Conservation (phyloP, 176 grass and related monocot genomes). For the Avena atlantica region DNA sequence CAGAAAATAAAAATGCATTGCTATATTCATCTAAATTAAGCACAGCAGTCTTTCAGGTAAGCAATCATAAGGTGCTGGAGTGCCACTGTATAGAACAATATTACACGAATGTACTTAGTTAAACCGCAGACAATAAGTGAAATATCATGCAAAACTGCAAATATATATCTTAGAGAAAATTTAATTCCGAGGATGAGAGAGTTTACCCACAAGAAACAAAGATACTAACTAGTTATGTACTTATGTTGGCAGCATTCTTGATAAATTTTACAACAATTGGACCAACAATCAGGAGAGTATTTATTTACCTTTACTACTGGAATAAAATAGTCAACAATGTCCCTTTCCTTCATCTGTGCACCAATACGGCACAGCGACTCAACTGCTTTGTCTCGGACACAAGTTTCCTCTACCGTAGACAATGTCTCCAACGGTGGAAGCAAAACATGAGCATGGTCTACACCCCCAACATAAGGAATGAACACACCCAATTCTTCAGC, state of each 20-base stretch:
- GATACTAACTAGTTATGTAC: not conserved
- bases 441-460: no score
- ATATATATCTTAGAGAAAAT: slow-evolving; percentile 25
- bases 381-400: no score
- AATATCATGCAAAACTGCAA: not conserved
- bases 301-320: slow-evolving; percentile 73
- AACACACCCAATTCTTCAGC: no score
- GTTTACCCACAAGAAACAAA: not conserved
- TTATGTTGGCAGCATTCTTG: not conserved
- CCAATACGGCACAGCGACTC: no score
- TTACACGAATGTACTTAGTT: not conserved
- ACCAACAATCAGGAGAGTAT: not conserved
- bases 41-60: not conserved
- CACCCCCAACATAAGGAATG: no score
- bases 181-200: not conserved
- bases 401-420: no score
- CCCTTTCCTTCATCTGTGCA: no score
- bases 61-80: not conserved
- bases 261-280: not conserved
- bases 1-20: slow-evolving; percentile 1
- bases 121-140: not conserved
- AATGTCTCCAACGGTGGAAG: no score
- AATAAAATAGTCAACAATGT: slow-evolving; percentile 79
- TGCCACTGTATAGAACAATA: not conserved
- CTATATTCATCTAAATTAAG: not conserved